These are phyloP conservation scores for Solioccasus polychromus DNA, from an alignment of 768 basidiomycete genomes.

Conservation along the genomic window DNA sequence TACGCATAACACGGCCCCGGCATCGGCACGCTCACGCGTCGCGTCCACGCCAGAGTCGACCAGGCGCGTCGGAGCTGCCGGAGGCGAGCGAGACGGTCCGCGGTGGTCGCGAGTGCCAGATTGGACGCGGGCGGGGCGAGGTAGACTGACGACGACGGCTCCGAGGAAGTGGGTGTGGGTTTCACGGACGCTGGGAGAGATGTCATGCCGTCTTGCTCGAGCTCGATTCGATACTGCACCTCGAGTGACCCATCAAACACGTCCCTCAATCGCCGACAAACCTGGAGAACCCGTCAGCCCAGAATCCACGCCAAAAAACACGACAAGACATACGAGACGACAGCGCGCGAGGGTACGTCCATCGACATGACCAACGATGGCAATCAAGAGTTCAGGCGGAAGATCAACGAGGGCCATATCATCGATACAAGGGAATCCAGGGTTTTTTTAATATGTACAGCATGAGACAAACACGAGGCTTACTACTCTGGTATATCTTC, in stretches of 20 bases:
- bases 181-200: not conserved
- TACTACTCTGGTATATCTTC: constrained; percentile 29
- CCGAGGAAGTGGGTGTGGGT: too few species aligned
- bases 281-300: constrained; percentile 12
- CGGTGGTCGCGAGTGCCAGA: constrained; percentile 3
- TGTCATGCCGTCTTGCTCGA: constrained; percentile 39
- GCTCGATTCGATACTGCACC: constrained; percentile 38
- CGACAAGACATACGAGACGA: too few species aligned
- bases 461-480: not conserved
- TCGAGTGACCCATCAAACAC: constrained; percentile 28
- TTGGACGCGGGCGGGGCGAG: too few species aligned
- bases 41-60: constrained; percentile 30
- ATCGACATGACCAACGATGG: too few species aligned
- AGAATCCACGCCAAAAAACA: too few species aligned
- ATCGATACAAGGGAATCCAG: not conserved
- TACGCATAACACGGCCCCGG: constrained; percentile 47
- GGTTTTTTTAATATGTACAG: too few species aligned
- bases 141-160: too few species aligned
- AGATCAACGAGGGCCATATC: not conserved
- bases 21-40: constrained; percentile 24
- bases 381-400: too few species aligned
- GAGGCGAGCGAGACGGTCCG: constrained; percentile 34
- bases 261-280: constrained; percentile 18
- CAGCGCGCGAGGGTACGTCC: too few species aligned
- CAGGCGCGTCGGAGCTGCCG: constrained; percentile 36